These are phyloP conservation scores for Coniosporium apollinis DNA, from an alignment of 495 filamentous ascomycete genomes.

Conservation along the genomic window DNA sequence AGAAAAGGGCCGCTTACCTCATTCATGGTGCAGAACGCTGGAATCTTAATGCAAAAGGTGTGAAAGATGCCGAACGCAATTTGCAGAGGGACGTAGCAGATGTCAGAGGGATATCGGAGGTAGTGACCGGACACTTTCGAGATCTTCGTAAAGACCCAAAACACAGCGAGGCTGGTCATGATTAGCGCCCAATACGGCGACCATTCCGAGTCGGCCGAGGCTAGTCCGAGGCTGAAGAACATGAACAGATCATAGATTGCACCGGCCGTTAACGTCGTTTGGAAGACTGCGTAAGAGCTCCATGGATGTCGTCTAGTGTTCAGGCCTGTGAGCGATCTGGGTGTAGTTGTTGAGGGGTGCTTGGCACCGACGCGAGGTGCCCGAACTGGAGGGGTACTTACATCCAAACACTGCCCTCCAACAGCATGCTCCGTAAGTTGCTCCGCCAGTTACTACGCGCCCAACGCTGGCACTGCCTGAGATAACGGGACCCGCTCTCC, in stretches of 20 bases:
- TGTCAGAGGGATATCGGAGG: constrained; percentile 37
- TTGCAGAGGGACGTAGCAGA: constrained; percentile 35
- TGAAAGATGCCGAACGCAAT: constrained; percentile 46
- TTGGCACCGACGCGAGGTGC: not conserved
- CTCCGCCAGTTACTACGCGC: constrained; percentile 48
- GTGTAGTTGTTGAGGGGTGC: too few species aligned
- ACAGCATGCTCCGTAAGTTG: constrained; percentile 39
- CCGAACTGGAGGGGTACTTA: constrained; percentile 16
- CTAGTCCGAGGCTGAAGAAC: constrained; percentile 13
- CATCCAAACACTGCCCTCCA: constrained; percentile 33
- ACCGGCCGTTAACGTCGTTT: constrained; percentile 42
- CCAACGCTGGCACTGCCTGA: constrained; percentile 44
- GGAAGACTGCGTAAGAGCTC: constrained; percentile 43
- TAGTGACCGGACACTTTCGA: constrained; percentile 45
- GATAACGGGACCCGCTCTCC: constrained; percentile 36
- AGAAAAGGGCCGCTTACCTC: constrained; percentile 19
- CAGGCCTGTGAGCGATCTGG: too few species aligned
- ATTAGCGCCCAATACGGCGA: constrained; percentile 10
- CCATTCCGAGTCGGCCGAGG: not conserved
- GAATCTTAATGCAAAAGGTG: constrained; percentile 42
- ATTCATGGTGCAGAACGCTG: constrained; percentile 36
- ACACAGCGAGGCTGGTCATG: constrained; percentile 28
- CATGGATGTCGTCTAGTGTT: constrained; percentile 34
- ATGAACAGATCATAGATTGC: constrained; percentile 37
- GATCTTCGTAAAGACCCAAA: constrained; percentile 37